Evolutionary conservation across 1,284 basidiomycete species (phyloP).

Genomic region (Ceratobasidium sp.): DNA sequence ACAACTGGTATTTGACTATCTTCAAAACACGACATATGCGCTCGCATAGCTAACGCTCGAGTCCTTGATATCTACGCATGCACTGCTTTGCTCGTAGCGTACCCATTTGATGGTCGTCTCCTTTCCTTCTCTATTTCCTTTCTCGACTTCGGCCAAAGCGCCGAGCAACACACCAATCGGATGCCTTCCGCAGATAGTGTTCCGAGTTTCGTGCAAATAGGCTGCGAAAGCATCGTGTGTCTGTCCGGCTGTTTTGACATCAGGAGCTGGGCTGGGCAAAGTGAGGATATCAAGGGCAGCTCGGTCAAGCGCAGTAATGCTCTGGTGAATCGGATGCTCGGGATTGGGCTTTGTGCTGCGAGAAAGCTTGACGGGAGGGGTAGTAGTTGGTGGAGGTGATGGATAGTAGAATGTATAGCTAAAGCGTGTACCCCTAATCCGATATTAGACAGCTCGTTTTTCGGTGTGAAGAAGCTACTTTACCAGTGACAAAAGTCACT

Average conservation of each 20-base stretch:
- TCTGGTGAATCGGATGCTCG: conserved; percentile 68
- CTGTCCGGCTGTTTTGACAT: conserved; percentile 57
- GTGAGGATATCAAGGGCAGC: conserved; percentile 80
- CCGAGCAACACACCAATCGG: conserved; percentile 93
- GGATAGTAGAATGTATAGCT: conserved; percentile 92
- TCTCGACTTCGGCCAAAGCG: conserved; percentile 72
- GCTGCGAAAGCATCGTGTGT: conserved; percentile 74
- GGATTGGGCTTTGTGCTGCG: conserved; percentile 46
- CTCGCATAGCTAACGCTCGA: conserved; percentile 97
- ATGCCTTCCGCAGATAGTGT: conserved; percentile 97
- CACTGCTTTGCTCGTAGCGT: conserved; percentile 90
- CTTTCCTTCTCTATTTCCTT: conserved; percentile 46
- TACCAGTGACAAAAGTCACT: conserved; percentile 99
- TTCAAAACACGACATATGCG: conserved; percentile 72
- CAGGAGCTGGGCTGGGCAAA: conserved; percentile 60
- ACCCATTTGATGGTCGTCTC: conserved; percentile 72
- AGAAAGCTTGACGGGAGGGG: conserved; percentile 23
- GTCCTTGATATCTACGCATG: conserved; percentile 73
- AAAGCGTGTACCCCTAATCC: conserved; percentile 81
- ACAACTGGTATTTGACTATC: neutral
- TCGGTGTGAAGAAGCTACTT: conserved; percentile 46
- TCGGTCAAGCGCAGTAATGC: conserved; percentile 79
- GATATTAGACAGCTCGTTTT: conserved; percentile 26
- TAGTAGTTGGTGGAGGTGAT: conserved; percentile 61
- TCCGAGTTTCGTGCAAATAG: conserved; percentile 86